These are phyloP conservation scores for Ormosia semicastrata DNA, from an alignment of 306 rosid species.

Conservation along the genomic window DNA sequence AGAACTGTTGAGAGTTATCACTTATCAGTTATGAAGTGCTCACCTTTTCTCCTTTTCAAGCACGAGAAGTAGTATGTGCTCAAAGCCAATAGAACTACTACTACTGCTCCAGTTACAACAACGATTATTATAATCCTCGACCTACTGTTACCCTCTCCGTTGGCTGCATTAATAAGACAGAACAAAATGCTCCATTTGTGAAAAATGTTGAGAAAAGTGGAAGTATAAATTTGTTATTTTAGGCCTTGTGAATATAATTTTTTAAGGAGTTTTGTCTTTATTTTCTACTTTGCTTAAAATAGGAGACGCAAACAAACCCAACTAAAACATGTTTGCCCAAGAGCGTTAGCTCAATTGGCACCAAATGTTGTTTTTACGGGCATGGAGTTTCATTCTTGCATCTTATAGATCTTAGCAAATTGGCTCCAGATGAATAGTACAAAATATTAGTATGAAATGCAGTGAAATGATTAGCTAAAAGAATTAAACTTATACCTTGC, in stretches of 20 bases:
- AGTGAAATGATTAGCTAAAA: not conserved
- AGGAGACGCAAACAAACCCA: not conserved
- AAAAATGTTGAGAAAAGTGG: not conserved
- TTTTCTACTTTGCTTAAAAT: not conserved
- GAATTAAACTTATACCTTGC: slow-evolving; percentile 24
- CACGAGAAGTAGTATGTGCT: slow-evolving; percentile 27
- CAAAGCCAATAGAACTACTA: slow-evolving; percentile 9
- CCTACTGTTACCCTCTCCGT: not conserved
- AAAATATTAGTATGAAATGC: no score
- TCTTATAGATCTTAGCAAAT: not conserved
- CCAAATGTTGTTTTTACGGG: not conserved
- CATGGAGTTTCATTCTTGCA: not conserved
- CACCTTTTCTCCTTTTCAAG: slow-evolving; percentile 24
- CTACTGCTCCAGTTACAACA: not conserved
- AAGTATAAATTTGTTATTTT: not conserved
- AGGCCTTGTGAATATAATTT: not conserved
- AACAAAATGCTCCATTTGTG: not conserved
- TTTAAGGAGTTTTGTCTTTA: not conserved
- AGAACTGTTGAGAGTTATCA: not conserved
- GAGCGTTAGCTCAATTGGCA: not conserved
- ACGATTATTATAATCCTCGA: slow-evolving; percentile 5
- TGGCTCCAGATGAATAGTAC: not conserved
- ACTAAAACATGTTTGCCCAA: not conserved
- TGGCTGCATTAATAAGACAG: slow-evolving; percentile 23
- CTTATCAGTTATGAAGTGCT: not conserved